Evolutionary conservation across 768 basidiomycete genomes (phyloP).

Genomic region (Psilocybe cubensis): DNA sequence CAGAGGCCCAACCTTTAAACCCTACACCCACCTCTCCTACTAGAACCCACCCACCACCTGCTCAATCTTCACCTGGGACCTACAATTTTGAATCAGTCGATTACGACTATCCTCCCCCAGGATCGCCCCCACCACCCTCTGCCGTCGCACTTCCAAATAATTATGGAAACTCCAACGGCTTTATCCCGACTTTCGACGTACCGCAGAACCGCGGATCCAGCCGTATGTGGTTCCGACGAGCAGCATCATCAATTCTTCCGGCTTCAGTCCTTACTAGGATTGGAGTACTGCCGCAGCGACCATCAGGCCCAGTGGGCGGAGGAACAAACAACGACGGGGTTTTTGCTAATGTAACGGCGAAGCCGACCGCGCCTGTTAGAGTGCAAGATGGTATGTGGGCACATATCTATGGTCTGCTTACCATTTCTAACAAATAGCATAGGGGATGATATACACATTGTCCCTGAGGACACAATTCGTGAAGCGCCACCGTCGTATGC

Average conservation of each 20-base stretch:
- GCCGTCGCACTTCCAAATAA: slow-evolving; percentile 69
- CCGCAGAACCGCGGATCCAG: slow-evolving; percentile 35
- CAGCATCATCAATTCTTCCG: slow-evolving; percentile 62
- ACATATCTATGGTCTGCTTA: slow-evolving; percentile 6
- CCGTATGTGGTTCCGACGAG: slow-evolving; percentile 57
- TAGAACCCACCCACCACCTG: slow-evolving; percentile 19
- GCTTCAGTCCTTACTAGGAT: slow-evolving; percentile 48
- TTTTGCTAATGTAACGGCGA: slow-evolving; percentile 94
- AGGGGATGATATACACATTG: slow-evolving; percentile 76
- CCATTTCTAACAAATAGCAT: neutral
- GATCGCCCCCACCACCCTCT: slow-evolving; percentile 74
- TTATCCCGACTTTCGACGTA: slow-evolving; percentile 54
- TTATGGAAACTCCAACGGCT: slow-evolving; percentile 76
- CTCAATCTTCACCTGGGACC: slow-evolving; percentile 40
- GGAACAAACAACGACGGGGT: slow-evolving; percentile 87
- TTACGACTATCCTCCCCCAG: slow-evolving; percentile 83
- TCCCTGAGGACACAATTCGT: slow-evolving; percentile 82
- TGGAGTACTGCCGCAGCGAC: slow-evolving; percentile 42
- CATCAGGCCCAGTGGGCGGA: slow-evolving; percentile 57
- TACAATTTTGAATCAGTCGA: slow-evolving; percentile 86
- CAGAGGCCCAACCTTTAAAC: slow-evolving; percentile 58
- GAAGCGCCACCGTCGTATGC: slow-evolving; percentile 94
- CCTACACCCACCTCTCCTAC: slow-evolving; percentile 38
- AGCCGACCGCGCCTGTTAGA: slow-evolving; percentile 63
- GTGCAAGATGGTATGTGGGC: slow-evolving; percentile 59